Conservation (phyloP, 306 rosid genomes). For the Gynostemma pentaphyllum region DNA sequence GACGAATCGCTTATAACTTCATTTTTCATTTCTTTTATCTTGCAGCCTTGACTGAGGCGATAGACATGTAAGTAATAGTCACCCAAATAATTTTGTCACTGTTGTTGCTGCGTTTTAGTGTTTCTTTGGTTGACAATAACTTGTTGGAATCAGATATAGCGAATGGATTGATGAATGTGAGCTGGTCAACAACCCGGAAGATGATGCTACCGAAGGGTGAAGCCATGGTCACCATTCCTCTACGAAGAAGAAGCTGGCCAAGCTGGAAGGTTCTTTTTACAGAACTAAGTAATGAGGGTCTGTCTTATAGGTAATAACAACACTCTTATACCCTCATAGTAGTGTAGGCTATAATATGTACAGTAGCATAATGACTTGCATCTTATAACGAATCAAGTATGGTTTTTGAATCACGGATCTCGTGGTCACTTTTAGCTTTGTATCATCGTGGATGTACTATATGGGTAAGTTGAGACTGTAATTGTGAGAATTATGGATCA, state of each 20-base stretch:
- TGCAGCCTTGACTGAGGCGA: conserved; percentile 77
- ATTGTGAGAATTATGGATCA: too few species aligned
- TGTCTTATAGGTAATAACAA: background rate
- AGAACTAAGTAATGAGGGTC: background rate
- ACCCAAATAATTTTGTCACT: background rate
- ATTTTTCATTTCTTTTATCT: background rate
- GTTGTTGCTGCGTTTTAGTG: background rate
- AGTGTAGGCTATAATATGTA: background rate
- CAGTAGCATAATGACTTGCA: background rate
- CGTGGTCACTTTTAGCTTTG: too few species aligned
- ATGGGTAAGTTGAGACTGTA: too few species aligned
- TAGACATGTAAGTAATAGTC: conserved; percentile 58
- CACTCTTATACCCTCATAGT: background rate
- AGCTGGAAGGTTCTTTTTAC: background rate
- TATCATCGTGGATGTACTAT: too few species aligned
- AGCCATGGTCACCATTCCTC: background rate
- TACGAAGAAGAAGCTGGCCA: background rate
- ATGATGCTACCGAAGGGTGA: conserved; percentile 34
- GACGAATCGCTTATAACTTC: background rate
- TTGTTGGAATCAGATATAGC: conserved; percentile 52
- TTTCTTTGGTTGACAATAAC: background rate
- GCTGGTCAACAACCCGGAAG: conserved; percentile 67
- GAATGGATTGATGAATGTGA: conserved; percentile 98
- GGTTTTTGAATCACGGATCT: background rate
- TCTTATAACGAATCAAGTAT: background rate